Conservation (phyloP, 225 moss, liverwort and hornwort species). For the Straminergon stramineum region DNA sequence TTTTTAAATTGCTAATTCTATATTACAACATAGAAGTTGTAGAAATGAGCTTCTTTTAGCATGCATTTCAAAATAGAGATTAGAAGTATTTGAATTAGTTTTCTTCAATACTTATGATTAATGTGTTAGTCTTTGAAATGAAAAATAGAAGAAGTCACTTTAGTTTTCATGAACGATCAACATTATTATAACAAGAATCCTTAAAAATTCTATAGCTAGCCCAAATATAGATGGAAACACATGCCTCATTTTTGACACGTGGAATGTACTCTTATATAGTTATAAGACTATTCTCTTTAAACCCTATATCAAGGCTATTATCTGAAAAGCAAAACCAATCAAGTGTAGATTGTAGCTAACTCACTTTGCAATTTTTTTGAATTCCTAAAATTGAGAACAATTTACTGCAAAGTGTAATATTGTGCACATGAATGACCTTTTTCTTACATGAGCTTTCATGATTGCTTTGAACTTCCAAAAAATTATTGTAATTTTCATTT, state of each 20-base stretch:
- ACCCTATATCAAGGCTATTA: neutral
- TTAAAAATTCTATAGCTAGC: neutral
- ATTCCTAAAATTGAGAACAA: neutral
- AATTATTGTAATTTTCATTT: neutral
- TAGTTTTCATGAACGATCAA: too few relatives aligned
- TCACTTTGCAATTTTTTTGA: neutral
- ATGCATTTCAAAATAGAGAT: neutral
- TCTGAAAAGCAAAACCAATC: fast-evolving
- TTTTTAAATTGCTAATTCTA: too few relatives aligned
- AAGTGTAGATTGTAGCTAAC: neutral
- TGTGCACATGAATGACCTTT: neutral
- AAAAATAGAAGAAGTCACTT: neutral
- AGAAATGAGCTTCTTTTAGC: neutral
- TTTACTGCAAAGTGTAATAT: neutral
- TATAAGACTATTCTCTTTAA: neutral
- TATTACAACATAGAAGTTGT: neutral
- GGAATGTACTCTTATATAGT: neutral
- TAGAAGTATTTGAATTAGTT: neutral
- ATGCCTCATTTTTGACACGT: neutral
- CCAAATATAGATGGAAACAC: neutral
- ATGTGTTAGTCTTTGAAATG: neutral
- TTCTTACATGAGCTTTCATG: neutral
- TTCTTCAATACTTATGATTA: neutral
- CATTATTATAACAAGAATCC: neutral
- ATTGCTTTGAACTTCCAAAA: neutral